Evolutionary conservation across 257 asterid species (phyloP).

Genomic region (Nicotiana benthamiana): DNA sequence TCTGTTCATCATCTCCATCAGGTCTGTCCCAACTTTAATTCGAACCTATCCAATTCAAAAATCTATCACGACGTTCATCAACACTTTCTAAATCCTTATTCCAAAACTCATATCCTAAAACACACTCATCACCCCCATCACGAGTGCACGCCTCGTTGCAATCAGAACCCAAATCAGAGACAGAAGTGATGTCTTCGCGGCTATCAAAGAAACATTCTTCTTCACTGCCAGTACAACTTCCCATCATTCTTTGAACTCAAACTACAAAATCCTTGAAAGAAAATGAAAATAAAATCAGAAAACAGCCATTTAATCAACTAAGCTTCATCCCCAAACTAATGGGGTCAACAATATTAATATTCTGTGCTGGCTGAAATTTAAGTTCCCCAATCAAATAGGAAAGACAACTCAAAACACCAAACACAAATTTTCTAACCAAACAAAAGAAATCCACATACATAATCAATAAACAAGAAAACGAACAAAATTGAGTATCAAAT

Average conservation of each 20-base stretch:
- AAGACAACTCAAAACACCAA: background rate
- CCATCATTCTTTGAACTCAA: conserved; percentile 35
- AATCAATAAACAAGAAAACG: background rate
- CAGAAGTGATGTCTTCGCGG: conserved; percentile 39
- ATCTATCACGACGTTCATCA: conserved; percentile 51
- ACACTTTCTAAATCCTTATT: conserved; percentile 52
- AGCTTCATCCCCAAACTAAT: background rate
- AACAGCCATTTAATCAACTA: background rate
- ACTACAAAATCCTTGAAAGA: conserved; percentile 13
- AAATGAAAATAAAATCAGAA: conserved; percentile 6
- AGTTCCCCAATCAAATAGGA: background rate
- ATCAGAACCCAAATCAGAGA: conserved; percentile 46
- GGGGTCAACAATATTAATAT: background rate
- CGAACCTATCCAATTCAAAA: conserved; percentile 63
- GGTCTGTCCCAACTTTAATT: conserved; percentile 25
- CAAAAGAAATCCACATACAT: background rate
- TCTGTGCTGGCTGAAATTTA: background rate
- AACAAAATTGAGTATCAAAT: background rate
- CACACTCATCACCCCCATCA: conserved; percentile 29
- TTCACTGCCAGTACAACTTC: conserved; percentile 26
- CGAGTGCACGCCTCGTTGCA: conserved; percentile 30
- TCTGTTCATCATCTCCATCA: conserved; percentile 22
- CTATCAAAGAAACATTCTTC: conserved; percentile 60
- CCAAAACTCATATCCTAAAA: conserved; percentile 67
- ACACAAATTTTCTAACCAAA: background rate